Conservation (phyloP, 805 yeast genomes). For the Cyberlindnera xylosilytica region DNA sequence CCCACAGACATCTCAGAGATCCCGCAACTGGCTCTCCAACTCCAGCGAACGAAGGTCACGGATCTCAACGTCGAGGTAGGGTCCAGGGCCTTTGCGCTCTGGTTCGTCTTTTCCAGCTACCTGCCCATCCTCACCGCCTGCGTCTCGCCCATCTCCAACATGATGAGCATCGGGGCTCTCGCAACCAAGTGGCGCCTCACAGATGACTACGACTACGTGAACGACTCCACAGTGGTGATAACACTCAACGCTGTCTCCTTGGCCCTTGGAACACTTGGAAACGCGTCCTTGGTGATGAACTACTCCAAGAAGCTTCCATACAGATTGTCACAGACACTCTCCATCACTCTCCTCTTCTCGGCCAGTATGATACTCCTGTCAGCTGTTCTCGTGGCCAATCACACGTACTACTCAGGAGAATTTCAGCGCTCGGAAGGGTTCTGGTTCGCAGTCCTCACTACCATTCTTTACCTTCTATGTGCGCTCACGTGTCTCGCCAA, state of each 20-base stretch:
- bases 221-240: conserved; percentile 42
- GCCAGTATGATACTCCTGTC: conserved; percentile 55
- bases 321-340: conserved; percentile 55
- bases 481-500: conserved; percentile 51
- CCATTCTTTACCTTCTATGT: conserved; percentile 57
- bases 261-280: conserved; percentile 63
- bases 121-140: conserved; percentile 78
- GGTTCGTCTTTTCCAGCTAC: conserved; percentile 67
- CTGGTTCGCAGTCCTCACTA: conserved; percentile 74
- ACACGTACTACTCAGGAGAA: conserved; percentile 26
- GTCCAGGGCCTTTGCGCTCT: conserved; percentile 29
- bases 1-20: conserved; percentile 14
- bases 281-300: conserved; percentile 65
- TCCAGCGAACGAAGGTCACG: conserved; percentile 17
- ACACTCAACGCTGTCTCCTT: conserved; percentile 62
- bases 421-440: conserved; percentile 55
- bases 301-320: conserved; percentile 59
- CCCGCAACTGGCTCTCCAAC: conserved; percentile 17
- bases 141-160: conserved; percentile 73
- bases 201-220: conserved; percentile 24
- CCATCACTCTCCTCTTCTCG: conserved; percentile 60
- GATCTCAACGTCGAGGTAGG: conserved; percentile 20
- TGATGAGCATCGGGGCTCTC: conserved; percentile 68
- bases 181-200: conserved; percentile 62
- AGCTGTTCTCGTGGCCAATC: conserved; percentile 40